Conservation (phyloP, 2,329 filamentous ascomycete genomes). For the Curvularia verruculosa region DNA sequence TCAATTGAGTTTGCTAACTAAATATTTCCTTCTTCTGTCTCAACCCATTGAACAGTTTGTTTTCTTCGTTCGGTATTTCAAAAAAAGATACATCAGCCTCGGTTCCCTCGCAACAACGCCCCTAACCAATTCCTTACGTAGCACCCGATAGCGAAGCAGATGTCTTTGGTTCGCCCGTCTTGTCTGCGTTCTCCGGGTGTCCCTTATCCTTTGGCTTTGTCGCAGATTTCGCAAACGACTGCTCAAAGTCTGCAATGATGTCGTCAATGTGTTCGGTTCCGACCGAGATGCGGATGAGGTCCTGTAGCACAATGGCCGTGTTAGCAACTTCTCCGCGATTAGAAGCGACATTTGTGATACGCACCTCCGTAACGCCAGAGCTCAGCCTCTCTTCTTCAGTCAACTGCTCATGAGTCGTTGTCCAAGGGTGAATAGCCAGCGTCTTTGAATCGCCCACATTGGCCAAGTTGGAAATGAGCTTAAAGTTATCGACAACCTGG, state of each 20-base stretch:
- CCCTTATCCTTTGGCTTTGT: constrained; percentile 52
- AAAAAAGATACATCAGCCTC: neutral
- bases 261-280: constrained; percentile 97
- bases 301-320: constrained; percentile 57
- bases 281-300: constrained; percentile 92
- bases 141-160: constrained; percentile 41
- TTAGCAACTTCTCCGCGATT: neutral
- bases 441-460: constrained; percentile 98
- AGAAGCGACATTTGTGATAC: constrained; percentile 7
- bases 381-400: constrained; percentile 77
- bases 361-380: constrained; percentile 80
- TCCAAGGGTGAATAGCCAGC: constrained; percentile 92
- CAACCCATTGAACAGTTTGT: no score
- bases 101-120: no score
- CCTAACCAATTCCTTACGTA: constrained; percentile 22
- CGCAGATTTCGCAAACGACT: constrained; percentile 72
- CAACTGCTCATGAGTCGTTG: constrained; percentile 92
- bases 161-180: constrained; percentile 36
- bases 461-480: constrained; percentile 92
- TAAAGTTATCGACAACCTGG: constrained; percentile 91
- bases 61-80: no score
- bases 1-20: no score
- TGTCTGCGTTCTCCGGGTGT: constrained; percentile 40
- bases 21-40: no score
- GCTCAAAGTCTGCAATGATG: constrained; percentile 93